Evolutionary conservation across 2,329 filamentous ascomycete genomes (phyloP).

Genomic region (Mycocentrospora acerina): DNA sequence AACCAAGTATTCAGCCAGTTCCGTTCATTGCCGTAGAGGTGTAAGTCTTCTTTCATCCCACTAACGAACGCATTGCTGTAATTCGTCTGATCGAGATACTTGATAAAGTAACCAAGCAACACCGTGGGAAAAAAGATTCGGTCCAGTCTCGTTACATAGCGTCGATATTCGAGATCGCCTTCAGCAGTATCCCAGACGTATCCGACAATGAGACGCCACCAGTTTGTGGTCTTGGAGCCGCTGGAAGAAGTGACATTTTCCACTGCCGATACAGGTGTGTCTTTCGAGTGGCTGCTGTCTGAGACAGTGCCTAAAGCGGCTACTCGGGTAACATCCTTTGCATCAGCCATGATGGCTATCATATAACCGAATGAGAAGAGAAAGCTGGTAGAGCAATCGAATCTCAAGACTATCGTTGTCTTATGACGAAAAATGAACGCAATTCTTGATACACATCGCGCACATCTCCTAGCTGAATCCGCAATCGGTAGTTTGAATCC

Average conservation of each 20-base stretch:
- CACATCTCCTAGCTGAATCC: not conserved
- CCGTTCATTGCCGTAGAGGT: slow-evolving; percentile 8
- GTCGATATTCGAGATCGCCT: not conserved
- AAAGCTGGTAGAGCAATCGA: not conserved
- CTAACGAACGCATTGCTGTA: slow-evolving; percentile 4
- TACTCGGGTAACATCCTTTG: not conserved
- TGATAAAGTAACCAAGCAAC: slow-evolving; percentile 1
- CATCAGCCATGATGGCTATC: not conserved
- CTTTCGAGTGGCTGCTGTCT: not conserved
- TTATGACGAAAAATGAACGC: not conserved
- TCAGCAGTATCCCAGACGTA: slow-evolving; percentile 1
- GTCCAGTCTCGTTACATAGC: slow-evolving; percentile 1
- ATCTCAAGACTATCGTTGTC: not conserved
- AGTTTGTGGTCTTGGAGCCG: not conserved
- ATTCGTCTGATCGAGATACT: slow-evolving; percentile 1
- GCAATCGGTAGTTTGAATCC: not conserved
- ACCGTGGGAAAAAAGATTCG: slow-evolving; percentile 1
- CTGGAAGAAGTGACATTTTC: not conserved
- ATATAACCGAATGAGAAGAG: not conserved
- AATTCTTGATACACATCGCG: not conserved
- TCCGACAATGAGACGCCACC: not conserved
- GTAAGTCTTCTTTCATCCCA: slow-evolving; percentile 10
- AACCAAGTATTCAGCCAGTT: slow-evolving; percentile 5
- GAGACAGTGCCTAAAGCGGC: not conserved
- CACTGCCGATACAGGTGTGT: not conserved